Percentiles rank a stretch among this genome's conserved stretches.
Evolutionary conservation across 1,284 basidiomycete species (phyloP).

Genomic region (Leccinum huronense): DNA sequence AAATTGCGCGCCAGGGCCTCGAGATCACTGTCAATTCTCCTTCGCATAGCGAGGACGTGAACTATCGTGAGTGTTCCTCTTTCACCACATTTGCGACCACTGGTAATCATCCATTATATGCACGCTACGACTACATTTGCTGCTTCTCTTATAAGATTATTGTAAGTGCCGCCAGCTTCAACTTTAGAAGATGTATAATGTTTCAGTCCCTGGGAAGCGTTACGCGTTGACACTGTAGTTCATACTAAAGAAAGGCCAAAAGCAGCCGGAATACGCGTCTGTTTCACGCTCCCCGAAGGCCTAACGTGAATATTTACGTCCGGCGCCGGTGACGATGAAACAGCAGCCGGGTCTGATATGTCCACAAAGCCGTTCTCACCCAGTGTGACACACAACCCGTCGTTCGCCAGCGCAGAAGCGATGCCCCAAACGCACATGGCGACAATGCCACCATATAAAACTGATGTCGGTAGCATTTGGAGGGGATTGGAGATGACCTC

Average conservation of each 20-base stretch:
- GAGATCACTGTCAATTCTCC: slow-evolving; percentile 75
- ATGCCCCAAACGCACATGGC: slow-evolving; percentile 36
- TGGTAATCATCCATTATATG: slow-evolving; percentile 78
- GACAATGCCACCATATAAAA: slow-evolving; percentile 37
- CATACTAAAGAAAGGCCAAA: slow-evolving; percentile 80
- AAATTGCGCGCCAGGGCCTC: slow-evolving; percentile 64
- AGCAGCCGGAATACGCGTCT: slow-evolving; percentile 53
- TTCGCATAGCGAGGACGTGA: slow-evolving; percentile 85
- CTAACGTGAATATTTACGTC: slow-evolving; percentile 47
- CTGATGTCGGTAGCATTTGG: slow-evolving; percentile 72
- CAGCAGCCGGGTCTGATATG: slow-evolving; percentile 21
- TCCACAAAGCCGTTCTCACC: slow-evolving; percentile 36
- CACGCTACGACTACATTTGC: slow-evolving; percentile 92
- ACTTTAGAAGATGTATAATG: slow-evolving; percentile 8
- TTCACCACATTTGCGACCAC: slow-evolving; percentile 1
- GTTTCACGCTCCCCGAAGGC: slow-evolving; percentile 58
- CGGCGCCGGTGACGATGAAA: slow-evolving; percentile 40
- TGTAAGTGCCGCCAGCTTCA: slow-evolving; percentile 50
- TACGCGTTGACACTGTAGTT: slow-evolving; percentile 87
- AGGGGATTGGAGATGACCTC: slow-evolving; percentile 67
- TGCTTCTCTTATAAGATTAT: slow-evolving; percentile 83
- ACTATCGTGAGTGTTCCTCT: slow-evolving; percentile 60
- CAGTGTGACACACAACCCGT: slow-evolving; percentile 32
- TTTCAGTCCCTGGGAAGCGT: slow-evolving; percentile 79
- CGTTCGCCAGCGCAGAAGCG: slow-evolving; percentile 49